Base-by-base conservation (phyloP, 164 flowering plant genomes). In the Cinnamomum chago region DNA sequence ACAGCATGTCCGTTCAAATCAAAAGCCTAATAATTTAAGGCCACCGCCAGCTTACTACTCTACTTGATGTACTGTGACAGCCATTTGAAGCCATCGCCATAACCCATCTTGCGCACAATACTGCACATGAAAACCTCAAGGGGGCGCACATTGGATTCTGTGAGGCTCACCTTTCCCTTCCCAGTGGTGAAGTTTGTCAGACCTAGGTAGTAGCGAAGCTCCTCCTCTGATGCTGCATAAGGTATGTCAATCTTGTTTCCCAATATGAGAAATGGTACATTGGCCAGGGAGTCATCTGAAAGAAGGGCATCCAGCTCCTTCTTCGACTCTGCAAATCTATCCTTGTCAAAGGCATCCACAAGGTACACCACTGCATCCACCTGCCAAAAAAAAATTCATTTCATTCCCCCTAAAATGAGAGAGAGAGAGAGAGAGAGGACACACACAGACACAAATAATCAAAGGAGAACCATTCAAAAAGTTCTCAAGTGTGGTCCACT, bases 191-290 rank as follows among this genome's bases (percentile, higher is more conserved):
- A 87, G 78, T 84, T 87, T 70, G 83, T 82, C 55, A 90, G 82
- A 51, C 93, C 91, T 58, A 90, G 68, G 75, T 86, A 78, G 77
- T 81, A 86, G 3, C 87, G 87, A 55, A 90, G 67, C 82, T 88
- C 91, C 25, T 88, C 93, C 75, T 90, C 91, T 20, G 93, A 88
- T 35, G 91, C 91, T 2, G 93, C 93, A 79, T 85, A 83, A 0
- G 89, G 87, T 52, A 88, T 81, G 80, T 90, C 93, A 15, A 90
- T 90, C 83, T 90, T 90, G 86, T 90, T 90, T 7, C 93, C 93
- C 14, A 90, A 82, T 2, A 90, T 72, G 27, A 90, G 91, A 55
- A 90, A 90, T 2, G 93, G 93, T 14, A 86, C 93, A 28, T 67
- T 78, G 6, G 87, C 82, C 52, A 90, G 76, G 1, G 90, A 73